Conservation (phyloP, 345 rosid species). For the Pistacia integerrima region DNA sequence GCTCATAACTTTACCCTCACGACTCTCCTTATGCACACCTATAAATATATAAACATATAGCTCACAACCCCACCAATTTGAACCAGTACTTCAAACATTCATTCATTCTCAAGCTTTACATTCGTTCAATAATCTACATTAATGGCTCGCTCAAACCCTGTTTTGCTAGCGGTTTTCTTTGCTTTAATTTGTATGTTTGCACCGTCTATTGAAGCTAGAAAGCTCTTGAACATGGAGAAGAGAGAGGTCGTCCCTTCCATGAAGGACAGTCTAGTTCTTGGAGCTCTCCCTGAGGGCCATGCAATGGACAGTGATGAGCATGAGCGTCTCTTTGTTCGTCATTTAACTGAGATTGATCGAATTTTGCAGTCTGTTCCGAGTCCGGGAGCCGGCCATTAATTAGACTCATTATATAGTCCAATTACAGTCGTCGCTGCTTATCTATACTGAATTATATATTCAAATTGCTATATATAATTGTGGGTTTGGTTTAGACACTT, state of each 20-base stretch:
- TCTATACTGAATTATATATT: too few relatives aligned
- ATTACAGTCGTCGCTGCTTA: background rate
- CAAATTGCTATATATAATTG: background rate
- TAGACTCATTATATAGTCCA: background rate
- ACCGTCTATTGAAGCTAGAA: conserved; percentile 23
- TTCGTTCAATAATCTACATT: background rate
- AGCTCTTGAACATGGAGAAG: conserved; percentile 16
- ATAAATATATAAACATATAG: background rate
- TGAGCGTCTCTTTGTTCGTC: conserved; percentile 19
- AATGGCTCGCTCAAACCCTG: conserved; percentile 13
- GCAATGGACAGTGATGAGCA: conserved; percentile 21
- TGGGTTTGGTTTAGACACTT: background rate
- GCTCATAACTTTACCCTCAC: conserved; percentile 12
- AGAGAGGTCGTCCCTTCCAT: background rate
- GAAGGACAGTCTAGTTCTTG: conserved; percentile 24
- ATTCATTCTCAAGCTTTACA: background rate
- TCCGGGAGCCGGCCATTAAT: conserved; percentile 49
- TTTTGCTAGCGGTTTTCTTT: background rate
- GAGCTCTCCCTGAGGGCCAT: conserved; percentile 42
- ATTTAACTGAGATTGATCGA: conserved; percentile 25
- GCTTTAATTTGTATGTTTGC: conserved; percentile 6
- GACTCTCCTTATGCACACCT: conserved; percentile 2
- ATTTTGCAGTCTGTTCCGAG: conserved; percentile 42
- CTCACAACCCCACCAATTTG: background rate
- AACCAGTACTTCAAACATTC: background rate